Percentiles rank a stretch among this genome's conserved stretches.
Conservation (phyloP, 495 filamentous ascomycete species). For the Trichoderma reesei region DNA sequence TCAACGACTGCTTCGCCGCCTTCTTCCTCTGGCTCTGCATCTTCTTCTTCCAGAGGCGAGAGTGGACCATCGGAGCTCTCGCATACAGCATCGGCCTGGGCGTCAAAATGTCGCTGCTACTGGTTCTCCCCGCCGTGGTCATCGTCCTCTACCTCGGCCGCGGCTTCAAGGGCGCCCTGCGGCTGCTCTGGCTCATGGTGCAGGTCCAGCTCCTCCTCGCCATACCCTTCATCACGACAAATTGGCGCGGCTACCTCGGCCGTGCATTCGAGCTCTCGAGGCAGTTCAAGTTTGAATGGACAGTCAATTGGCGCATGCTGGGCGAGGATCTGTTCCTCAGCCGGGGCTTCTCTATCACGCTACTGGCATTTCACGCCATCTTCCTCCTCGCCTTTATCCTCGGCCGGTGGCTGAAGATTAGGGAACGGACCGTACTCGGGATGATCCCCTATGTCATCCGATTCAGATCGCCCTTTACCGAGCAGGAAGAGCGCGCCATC, state of each 20-base stretch:
- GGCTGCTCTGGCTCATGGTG: conserved; percentile 57
- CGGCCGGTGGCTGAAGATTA: conserved; percentile 39
- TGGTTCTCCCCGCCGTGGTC: conserved; percentile 71
- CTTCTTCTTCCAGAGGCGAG: conserved; percentile 58
- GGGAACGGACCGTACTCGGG: conserved; percentile 33
- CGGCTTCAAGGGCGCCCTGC: conserved; percentile 51
- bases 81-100: conserved; percentile 71
- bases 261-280: conserved; percentile 84
- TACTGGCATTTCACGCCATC: conserved; percentile 59
- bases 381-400: conserved; percentile 53
- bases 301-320: conserved; percentile 94
- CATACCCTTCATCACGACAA: conserved; percentile 61
- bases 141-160: conserved; percentile 60
- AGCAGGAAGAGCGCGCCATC: conserved; percentile 42
- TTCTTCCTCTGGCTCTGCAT: conserved; percentile 74
- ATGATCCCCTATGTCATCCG: conserved; percentile 43
- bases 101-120: conserved; percentile 85
- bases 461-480: conserved; percentile 42
- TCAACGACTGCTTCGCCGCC: conserved; percentile 88
- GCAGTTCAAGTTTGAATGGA: conserved; percentile 93
- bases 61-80: conserved; percentile 61
- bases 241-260: conserved; percentile 60
- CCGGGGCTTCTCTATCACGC: conserved; percentile 52
- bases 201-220: conserved; percentile 70
- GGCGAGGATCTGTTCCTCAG: conserved; percentile 76